phyloP scores from a whole-genome alignment of 2,329 filamentous ascomycete genomes.

The Sarocladium brachiariae region DNA sequence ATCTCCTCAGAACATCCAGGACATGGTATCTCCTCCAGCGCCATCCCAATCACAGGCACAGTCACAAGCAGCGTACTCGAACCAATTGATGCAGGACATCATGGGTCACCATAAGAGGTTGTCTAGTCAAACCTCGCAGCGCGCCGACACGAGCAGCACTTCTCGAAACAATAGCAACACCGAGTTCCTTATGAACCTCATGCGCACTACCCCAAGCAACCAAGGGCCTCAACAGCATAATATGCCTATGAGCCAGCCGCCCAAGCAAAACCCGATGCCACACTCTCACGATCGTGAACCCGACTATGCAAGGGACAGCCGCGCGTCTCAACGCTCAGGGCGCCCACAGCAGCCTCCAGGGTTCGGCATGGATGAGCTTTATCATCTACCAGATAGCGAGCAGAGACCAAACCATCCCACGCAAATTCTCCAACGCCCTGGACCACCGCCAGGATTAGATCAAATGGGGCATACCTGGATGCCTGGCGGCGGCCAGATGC shows the following conservation, averaged over 20 bases:
- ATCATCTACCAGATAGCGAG: conserved; percentile 42
- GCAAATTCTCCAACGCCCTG: conserved; percentile 59
- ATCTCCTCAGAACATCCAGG: conserved; percentile 37
- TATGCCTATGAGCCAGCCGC: conserved; percentile 39
- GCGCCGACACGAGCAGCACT: conserved; percentile 35
- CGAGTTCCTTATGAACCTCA: conserved; percentile 81
- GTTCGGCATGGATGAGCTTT: conserved; percentile 46
- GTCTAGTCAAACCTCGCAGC: conserved; percentile 41
- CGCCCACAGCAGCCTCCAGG: conserved; percentile 41
- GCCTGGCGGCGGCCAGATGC: conserved; percentile 36
- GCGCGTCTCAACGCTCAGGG: conserved; percentile 31
- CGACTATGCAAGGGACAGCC: conserved; percentile 29
- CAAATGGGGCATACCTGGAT: conserved; percentile 53
- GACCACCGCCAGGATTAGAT: conserved; percentile 52
- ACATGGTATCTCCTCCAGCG: conserved; percentile 45
- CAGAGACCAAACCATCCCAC: conserved; percentile 48
- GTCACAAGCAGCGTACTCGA: conserved; percentile 44
- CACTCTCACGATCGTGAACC: conserved; percentile 42
- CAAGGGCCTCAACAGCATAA: conserved; percentile 18
- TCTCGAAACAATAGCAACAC: conserved; percentile 56
- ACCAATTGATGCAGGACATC: conserved; percentile 56
- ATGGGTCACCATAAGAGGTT: conserved; percentile 52
- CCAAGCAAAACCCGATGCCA: conserved; percentile 29
- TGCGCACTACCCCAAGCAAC: conserved; percentile 45
- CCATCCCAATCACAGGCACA: conserved; percentile 40